Percentiles rank a stretch among this genome's conserved stretches.
These are phyloP conservation scores for Phaeosphaeriaceae sp. DNA, from an alignment of 2,329 filamentous ascomycete species.

Conservation along the genomic window DNA sequence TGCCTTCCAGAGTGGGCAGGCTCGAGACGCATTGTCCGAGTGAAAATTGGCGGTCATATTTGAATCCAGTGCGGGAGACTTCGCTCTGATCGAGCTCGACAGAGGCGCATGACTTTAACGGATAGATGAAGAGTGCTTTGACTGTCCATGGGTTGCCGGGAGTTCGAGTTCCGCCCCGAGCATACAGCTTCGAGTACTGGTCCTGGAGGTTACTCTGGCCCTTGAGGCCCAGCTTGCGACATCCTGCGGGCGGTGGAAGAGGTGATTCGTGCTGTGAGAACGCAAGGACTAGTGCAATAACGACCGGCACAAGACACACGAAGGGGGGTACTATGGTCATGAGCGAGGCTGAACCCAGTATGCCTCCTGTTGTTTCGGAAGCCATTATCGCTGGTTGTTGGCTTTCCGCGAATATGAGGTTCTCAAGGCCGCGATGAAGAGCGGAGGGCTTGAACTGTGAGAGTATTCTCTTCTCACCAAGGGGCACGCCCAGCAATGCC, in stretches of 20 bases:
- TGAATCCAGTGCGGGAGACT: constrained; percentile 72
- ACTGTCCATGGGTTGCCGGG: constrained; percentile 51
- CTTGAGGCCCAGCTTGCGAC: constrained; percentile 59
- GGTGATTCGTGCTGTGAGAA: constrained; percentile 28
- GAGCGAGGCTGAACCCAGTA: background rate
- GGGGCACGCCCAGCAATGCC: constrained; percentile 17
- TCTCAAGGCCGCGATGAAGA: background rate
- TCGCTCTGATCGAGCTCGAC: constrained; percentile 73
- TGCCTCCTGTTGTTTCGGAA: background rate
- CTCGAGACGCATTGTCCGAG: constrained; percentile 70
- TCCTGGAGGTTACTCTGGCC: constrained; percentile 62
- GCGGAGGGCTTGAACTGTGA: background rate
- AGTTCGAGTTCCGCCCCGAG: constrained; percentile 32
- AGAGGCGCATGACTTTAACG: constrained; percentile 80
- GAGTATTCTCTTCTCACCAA: constrained; percentile 21
- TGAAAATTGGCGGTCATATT: constrained; percentile 82
- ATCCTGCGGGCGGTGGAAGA: constrained; percentile 51
- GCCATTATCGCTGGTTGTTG: background rate
- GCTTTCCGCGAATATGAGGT: background rate
- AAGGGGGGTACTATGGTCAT: constrained; percentile 13
- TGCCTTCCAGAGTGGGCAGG: constrained; percentile 52
- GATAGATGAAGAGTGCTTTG: constrained; percentile 80
- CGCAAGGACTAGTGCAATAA: constrained; percentile 32
- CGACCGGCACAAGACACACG: constrained; percentile 23
- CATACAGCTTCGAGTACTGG: constrained; percentile 62